Percentiles rank a stretch among this genome's conserved stretches.
phyloP scores from a whole-genome alignment of 73 alveolate species.

The Uronychia setigera region DNA sequence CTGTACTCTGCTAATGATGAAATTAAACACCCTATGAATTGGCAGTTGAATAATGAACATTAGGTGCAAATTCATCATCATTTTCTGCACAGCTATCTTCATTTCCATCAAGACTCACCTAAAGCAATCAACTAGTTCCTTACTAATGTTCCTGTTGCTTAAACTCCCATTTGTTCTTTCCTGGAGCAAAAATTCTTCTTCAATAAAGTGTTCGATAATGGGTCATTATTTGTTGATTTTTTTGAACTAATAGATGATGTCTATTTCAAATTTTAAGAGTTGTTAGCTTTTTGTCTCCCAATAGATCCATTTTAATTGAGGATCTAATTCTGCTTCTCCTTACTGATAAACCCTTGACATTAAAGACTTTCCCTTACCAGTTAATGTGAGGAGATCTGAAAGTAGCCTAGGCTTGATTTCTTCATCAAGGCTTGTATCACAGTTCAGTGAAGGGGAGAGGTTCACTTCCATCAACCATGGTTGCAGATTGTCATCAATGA shows the following conservation, averaged over 20 bases:
- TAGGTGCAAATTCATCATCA: neutral
- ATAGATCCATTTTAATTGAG: neutral
- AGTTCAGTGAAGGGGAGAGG: slow-evolving; percentile 82
- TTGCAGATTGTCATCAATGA: slow-evolving; percentile 77
- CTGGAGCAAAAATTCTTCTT: slow-evolving; percentile 19
- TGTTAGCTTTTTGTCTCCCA: neutral
- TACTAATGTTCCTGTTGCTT: neutral
- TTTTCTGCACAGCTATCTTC: neutral
- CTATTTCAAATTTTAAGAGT: neutral
- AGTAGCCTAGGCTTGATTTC: slow-evolving; percentile 84
- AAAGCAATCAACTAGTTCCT: neutral
- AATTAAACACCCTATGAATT: too few species aligned
- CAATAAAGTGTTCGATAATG: neutral
- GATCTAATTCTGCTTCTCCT: neutral
- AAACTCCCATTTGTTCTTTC: neutral
- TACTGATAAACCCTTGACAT: neutral
- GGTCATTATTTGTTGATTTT: neutral
- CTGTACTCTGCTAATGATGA: too few species aligned
- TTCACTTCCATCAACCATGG: slow-evolving; percentile 94
- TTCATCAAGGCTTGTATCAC: slow-evolving; percentile 83
- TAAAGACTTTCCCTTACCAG: slow-evolving; percentile 64
- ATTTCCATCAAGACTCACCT: neutral
- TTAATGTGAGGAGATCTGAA: slow-evolving; percentile 83
- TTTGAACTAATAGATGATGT: slow-evolving; percentile 7
- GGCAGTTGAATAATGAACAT: neutral